These are phyloP conservation scores for Paecilomyces dactylethromorphus DNA, from an alignment of 2,329 filamentous ascomycete species.

Conservation along the genomic window DNA sequence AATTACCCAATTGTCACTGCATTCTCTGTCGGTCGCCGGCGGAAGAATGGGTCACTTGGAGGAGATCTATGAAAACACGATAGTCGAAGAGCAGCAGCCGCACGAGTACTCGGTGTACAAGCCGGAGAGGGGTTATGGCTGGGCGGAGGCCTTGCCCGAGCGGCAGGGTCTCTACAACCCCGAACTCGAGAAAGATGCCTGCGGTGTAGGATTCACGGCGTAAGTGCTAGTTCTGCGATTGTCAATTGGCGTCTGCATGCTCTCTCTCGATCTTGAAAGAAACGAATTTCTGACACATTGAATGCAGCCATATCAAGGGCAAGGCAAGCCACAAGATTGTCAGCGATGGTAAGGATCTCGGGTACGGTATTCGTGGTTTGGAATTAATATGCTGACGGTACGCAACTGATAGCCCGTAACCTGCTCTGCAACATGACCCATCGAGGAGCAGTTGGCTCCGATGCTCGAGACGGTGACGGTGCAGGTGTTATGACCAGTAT, in stretches of 20 bases:
- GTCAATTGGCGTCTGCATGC: not conserved
- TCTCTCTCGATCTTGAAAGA: not conserved
- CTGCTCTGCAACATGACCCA: conserved; percentile 99
- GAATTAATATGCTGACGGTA: not conserved
- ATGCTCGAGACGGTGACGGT: conserved; percentile 95
- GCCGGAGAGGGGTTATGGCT: conserved; percentile 66
- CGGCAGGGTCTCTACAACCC: conserved; percentile 99
- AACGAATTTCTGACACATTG: conserved; percentile 11
- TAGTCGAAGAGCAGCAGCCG: conserved; percentile 37
- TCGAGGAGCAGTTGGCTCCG: conserved; percentile 93
- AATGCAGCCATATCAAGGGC: conserved; percentile 88
- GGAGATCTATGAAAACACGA: conserved; percentile 41
- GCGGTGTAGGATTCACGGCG: conserved; percentile 98
- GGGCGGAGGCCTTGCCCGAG: conserved; percentile 91
- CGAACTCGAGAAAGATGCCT: conserved; percentile 95
- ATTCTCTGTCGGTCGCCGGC: conserved; percentile 36
- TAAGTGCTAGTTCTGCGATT: conserved; percentile 43
- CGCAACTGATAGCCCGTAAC: conserved; percentile 63
- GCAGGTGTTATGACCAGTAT: conserved; percentile 99
- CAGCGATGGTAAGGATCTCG: conserved; percentile 71
- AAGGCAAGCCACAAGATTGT: conserved; percentile 96
- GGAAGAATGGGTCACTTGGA: conserved; percentile 48
- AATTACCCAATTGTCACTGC: conserved; percentile 13
- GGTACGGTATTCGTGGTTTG: not conserved
- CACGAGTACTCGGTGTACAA: conserved; percentile 48